A percentile compares a stretch with the other conserved stretches of the same genome.
phyloP scores from a whole-genome alignment of 371 early-diverging fungal genomes.

The Mortierella sp. region DNA sequence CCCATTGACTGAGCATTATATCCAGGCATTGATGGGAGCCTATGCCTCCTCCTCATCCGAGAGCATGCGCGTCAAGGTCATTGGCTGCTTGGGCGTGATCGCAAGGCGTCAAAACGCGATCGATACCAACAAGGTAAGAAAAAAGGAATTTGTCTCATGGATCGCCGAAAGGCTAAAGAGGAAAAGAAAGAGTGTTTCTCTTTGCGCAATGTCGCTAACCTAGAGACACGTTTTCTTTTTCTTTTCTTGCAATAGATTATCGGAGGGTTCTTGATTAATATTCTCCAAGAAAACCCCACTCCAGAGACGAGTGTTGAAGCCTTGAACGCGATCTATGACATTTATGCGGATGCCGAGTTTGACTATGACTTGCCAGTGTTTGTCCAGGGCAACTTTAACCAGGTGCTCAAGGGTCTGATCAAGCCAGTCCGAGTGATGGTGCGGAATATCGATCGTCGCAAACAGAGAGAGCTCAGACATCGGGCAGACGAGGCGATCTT shows the following conservation, averaged over 20 bases:
- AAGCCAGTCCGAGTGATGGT: constrained; percentile 62
- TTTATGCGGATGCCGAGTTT: constrained; percentile 85
- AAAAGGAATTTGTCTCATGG: no score
- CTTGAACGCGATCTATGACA: constrained; percentile 86
- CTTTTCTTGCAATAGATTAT: constrained; percentile 52
- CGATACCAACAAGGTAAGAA: constrained; percentile 74
- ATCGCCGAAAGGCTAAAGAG: no score
- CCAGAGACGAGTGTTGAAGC: constrained; percentile 76
- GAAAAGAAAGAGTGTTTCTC: no score
- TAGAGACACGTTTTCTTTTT: background rate
- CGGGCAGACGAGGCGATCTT: constrained; percentile 84
- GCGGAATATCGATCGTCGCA: constrained; percentile 77
- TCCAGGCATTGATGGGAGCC: constrained; percentile 62
- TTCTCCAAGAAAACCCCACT: constrained; percentile 55
- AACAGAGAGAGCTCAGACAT: constrained; percentile 73
- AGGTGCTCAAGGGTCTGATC: constrained; percentile 64
- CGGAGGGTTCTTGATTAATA: constrained; percentile 68
- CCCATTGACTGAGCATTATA: constrained; percentile 57
- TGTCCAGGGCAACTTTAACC: constrained; percentile 73
- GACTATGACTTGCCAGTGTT: constrained; percentile 90
- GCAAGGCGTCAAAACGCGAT: constrained; percentile 78
- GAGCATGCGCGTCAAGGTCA: constrained; percentile 73
- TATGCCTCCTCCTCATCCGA: constrained; percentile 57
- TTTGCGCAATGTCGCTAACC: no score
- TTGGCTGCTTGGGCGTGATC: constrained; percentile 80